These are phyloP conservation scores for Fusarium circinatum DNA, from an alignment of 2,329 filamentous ascomycete genomes.

Conservation along the genomic window DNA sequence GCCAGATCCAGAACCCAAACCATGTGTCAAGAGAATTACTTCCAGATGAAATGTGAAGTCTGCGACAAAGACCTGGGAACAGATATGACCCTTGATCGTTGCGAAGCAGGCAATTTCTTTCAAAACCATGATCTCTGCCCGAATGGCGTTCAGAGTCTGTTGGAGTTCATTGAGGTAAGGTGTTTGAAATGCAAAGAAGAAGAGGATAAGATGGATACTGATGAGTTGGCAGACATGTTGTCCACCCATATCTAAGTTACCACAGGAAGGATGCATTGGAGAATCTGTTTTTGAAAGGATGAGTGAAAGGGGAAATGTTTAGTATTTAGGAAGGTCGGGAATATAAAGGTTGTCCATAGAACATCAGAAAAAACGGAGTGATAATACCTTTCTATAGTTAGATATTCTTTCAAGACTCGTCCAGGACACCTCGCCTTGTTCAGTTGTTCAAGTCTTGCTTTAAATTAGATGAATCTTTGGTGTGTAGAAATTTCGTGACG, in stretches of 20 bases:
- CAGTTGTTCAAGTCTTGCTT: too few species aligned
- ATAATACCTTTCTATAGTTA: too few species aligned
- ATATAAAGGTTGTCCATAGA: neutral
- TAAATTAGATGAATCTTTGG: too few species aligned
- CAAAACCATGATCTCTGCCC: neutral
- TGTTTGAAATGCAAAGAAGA: neutral
- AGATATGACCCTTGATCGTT: neutral
- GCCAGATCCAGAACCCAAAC: neutral
- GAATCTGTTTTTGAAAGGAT: too few species aligned
- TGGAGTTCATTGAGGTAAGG: neutral
- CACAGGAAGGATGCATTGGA: too few species aligned
- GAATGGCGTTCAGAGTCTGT: neutral
- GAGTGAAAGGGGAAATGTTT: neutral
- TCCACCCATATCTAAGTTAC: too few species aligned
- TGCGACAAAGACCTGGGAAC: neutral
- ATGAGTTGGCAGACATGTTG: neutral
- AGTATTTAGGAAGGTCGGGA: rapidly evolving
- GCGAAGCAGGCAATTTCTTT: neutral
- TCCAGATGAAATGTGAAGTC: neutral
- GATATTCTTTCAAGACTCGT: too few species aligned
- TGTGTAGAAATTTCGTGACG: too few species aligned
- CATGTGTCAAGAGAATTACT: neutral
- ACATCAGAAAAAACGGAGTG: neutral
- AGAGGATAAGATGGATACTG: neutral
- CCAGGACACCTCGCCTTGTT: too few species aligned